Evolutionary conservation across 306 rosid genomes (phyloP).

Genomic region (Elaeagnus macrophylla): DNA sequence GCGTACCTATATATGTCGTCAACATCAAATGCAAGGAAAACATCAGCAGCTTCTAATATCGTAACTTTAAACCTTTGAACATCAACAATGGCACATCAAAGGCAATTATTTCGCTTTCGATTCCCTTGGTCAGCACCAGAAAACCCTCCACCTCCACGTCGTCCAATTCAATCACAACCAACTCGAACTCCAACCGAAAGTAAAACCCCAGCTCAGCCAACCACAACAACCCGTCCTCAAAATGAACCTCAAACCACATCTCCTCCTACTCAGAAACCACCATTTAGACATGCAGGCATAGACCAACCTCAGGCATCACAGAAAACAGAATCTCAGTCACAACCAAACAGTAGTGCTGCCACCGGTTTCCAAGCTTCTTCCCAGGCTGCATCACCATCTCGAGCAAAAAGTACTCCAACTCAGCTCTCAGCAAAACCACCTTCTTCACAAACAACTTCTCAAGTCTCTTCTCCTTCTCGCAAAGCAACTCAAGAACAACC

Average conservation of each 20-base stretch:
- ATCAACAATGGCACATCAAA: constrained; percentile 39
- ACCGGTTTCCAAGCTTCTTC: neutral
- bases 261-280: constrained; percentile 26
- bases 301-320: constrained; percentile 20
- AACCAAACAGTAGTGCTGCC: constrained; percentile 2
- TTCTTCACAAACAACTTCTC: constrained; percentile 11
- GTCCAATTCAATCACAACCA: constrained; percentile 15
- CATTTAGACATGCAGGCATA: constrained; percentile 30
- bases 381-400: constrained; percentile 5
- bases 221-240: constrained; percentile 7
- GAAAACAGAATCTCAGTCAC: constrained; percentile 6
- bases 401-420: neutral
- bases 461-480: constrained; percentile 11
- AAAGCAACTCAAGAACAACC: constrained; percentile 9
- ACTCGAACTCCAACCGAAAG: constrained; percentile 27
- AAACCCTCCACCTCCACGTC: constrained; percentile 5
- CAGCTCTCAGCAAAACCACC: constrained; percentile 2
- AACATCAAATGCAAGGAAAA: neutral
- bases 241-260: too few species aligned
- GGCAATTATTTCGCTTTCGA: constrained; percentile 32
- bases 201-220: constrained; percentile 22
- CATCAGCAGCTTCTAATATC: neutral
- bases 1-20: neutral
- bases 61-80: neutral
- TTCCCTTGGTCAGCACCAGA: constrained; percentile 36